phyloP scores from a whole-genome alignment of 2,329 filamentous ascomycete genomes.

The Fusarium goolgardi region DNA sequence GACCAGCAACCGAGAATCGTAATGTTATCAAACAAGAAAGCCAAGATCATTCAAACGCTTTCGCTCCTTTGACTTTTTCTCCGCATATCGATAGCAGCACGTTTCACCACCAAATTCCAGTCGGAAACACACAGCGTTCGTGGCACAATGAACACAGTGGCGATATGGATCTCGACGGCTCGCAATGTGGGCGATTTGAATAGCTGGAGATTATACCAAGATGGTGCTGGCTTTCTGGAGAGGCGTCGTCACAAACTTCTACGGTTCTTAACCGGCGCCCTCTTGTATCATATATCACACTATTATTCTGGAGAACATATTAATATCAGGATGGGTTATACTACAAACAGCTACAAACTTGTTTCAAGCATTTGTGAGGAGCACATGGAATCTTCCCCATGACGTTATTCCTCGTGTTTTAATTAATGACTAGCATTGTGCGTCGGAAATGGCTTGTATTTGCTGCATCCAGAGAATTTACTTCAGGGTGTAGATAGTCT shows the following conservation, averaged over 20 bases:
- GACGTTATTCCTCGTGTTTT: background rate
- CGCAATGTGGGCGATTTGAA: background rate
- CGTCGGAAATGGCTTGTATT: background rate
- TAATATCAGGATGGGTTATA: no score
- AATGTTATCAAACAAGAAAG: slow-evolving; percentile 3
- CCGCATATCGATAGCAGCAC: background rate
- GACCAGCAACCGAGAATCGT: background rate
- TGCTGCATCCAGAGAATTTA: background rate
- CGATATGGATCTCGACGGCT: background rate
- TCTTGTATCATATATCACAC: background rate
- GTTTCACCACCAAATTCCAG: slow-evolving; percentile 1
- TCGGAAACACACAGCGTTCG: background rate
- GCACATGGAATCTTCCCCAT: background rate
- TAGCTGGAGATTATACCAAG: background rate
- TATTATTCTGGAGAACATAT: background rate
- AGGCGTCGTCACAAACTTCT: background rate
- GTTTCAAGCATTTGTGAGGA: background rate
- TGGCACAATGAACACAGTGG: background rate
- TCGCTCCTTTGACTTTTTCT: background rate
- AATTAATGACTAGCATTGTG: background rate
- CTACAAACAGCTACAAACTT: background rate
- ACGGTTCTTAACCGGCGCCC: background rate
- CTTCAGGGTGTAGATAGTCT: background rate
- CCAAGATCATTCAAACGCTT: background rate
- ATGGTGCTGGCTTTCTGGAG: no score